These are phyloP conservation scores for Amaranthus cruentus DNA, from an alignment of 148 eudicot species.

Conservation along the genomic window DNA sequence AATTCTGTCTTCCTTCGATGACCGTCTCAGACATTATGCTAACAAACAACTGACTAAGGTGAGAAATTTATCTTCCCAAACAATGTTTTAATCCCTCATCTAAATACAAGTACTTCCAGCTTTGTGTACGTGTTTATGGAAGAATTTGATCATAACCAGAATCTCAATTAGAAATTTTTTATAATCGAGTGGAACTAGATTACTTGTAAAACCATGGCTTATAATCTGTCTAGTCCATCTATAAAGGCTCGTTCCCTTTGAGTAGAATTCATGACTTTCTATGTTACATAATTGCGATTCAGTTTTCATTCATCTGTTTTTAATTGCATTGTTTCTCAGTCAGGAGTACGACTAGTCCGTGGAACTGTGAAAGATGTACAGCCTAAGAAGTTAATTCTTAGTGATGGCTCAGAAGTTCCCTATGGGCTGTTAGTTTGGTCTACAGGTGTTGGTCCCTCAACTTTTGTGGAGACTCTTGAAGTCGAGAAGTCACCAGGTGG, in stretches of 20 bases:
- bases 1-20: slow-evolving; percentile 93
- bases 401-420: slow-evolving; percentile 80
- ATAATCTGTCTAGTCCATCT: too few relatives aligned
- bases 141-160: not conserved
- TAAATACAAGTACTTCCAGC: not conserved
- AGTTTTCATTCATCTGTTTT: not conserved
- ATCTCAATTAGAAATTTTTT: not conserved
- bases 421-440: slow-evolving; percentile 97
- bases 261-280: too few relatives aligned
- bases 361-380: slow-evolving; percentile 91
- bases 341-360: slow-evolving; percentile 93
- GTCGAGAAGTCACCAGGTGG: slow-evolving; percentile 90
- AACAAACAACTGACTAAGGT: slow-evolving; percentile 80
- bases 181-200: not conserved
- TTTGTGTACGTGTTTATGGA: not conserved
- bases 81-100: not conserved
- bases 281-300: not conserved
- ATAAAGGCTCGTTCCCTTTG: too few relatives aligned
- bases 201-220: not conserved
- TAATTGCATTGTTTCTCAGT: slow-evolving; percentile 47
- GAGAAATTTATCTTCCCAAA: slow-evolving; percentile 20
- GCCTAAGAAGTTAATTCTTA: slow-evolving; percentile 64
- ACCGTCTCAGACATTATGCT: slow-evolving; percentile 82
- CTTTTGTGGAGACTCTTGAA: slow-evolving; percentile 58
- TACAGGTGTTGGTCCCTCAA: slow-evolving; percentile 94